phyloP scores from a whole-genome alignment of 768 basidiomycete species.

The Sistotremastrum niveocremeum region DNA sequence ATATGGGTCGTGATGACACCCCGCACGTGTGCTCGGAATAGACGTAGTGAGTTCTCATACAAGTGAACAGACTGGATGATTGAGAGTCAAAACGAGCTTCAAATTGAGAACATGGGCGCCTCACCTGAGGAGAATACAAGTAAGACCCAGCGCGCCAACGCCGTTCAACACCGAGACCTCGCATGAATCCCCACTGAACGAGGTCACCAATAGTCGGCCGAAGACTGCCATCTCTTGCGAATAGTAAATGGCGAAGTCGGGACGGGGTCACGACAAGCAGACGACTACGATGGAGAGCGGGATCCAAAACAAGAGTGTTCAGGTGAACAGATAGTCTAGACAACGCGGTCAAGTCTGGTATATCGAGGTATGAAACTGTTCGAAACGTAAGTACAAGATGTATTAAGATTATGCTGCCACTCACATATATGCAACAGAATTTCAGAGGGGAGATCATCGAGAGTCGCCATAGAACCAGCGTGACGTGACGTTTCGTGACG shows the following conservation, averaged over 20 bases:
- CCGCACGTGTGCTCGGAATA: slow-evolving; percentile 41
- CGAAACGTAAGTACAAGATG: neutral
- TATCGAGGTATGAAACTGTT: slow-evolving; percentile 56
- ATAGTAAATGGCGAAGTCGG: slow-evolving; percentile 50
- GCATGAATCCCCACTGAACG: slow-evolving; percentile 56
- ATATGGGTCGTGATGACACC: slow-evolving; percentile 41
- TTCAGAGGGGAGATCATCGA: slow-evolving; percentile 35
- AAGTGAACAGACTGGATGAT: slow-evolving; percentile 44
- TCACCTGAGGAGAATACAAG: slow-evolving; percentile 46
- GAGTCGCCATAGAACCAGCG: too few relatives aligned
- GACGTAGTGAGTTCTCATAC: slow-evolving; percentile 43
- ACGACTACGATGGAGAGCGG: slow-evolving; percentile 48
- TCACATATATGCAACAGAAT: slow-evolving; percentile 44
- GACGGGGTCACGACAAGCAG: slow-evolving; percentile 52
- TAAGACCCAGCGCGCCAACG: slow-evolving; percentile 55
- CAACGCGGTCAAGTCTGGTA: slow-evolving; percentile 52
- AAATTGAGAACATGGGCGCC: slow-evolving; percentile 11
- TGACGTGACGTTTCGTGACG: too few relatives aligned
- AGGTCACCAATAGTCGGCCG: slow-evolving; percentile 56
- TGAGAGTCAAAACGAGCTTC: slow-evolving; percentile 3
- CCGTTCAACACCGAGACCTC: slow-evolving; percentile 51
- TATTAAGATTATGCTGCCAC: slow-evolving; percentile 9
- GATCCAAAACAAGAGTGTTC: slow-evolving; percentile 41
- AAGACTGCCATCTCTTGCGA: slow-evolving; percentile 42
- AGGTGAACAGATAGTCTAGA: slow-evolving; percentile 35